Evolutionary conservation across 2,329 filamentous ascomycete genomes (phyloP).

Genomic region (Monosporascus sp.): DNA sequence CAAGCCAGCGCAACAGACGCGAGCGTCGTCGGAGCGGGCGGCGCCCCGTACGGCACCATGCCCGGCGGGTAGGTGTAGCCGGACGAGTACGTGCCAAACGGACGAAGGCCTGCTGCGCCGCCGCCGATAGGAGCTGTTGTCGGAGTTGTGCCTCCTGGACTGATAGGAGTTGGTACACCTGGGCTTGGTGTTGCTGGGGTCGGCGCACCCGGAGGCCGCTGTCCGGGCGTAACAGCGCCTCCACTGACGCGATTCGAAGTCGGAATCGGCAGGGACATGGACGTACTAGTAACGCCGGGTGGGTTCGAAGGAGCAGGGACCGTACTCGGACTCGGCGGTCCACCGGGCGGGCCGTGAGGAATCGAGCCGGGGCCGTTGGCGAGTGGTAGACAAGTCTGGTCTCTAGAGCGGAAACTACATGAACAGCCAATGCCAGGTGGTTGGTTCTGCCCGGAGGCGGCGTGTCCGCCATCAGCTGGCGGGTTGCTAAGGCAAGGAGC

Average conservation of each 20-base stretch:
- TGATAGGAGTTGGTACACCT: neutral
- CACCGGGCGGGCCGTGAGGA: neutral
- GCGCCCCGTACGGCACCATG: slow-evolving; percentile 19
- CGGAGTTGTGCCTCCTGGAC: neutral
- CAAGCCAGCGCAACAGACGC: slow-evolving; percentile 17
- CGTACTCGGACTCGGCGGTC: neutral
- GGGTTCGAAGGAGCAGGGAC: neutral
- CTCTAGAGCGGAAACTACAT: slow-evolving; percentile 6
- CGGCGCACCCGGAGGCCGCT: neutral
- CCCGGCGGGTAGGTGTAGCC: slow-evolving; percentile 21
- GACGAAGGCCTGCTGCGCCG: slow-evolving; percentile 1
- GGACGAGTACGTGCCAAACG: slow-evolving; percentile 1
- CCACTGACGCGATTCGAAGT: neutral
- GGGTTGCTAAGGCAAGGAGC: no score
- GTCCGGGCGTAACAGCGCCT: neutral
- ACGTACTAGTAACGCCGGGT: neutral
- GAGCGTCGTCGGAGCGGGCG: slow-evolving; percentile 18
- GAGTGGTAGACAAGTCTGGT: slow-evolving; percentile 5
- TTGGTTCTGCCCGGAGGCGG: no score
- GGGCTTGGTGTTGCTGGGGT: neutral
- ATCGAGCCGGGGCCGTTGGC: neutral
- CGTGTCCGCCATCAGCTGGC: no score
- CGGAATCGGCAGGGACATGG: neutral
- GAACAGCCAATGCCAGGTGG: slow-evolving; percentile 1
- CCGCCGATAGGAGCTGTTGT: slow-evolving; percentile 5